Evolutionary conservation across 345 rosid genomes (phyloP).

Genomic region (Viola odorata): DNA sequence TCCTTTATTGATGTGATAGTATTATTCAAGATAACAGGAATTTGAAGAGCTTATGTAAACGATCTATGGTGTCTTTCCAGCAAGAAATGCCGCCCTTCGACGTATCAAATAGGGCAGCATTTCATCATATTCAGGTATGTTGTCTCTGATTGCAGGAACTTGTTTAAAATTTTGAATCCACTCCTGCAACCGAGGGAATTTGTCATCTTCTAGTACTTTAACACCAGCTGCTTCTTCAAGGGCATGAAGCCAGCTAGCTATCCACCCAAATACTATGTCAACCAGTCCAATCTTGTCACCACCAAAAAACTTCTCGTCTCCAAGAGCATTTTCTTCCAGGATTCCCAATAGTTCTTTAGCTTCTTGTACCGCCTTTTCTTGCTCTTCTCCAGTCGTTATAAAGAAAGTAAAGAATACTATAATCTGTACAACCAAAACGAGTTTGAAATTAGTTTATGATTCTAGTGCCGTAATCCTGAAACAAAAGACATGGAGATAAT

Average conservation of each 20-base stretch:
- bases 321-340: slow-evolving; percentile 11
- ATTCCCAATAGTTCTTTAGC: slow-evolving; percentile 1
- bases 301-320: slow-evolving; percentile 13
- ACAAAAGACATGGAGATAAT: not conserved
- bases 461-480: not conserved
- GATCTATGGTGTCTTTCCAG: slow-evolving; percentile 12
- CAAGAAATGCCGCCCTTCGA: slow-evolving; percentile 20
- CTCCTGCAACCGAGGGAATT: slow-evolving; percentile 13
- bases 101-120: slow-evolving; percentile 9
- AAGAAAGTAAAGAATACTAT: slow-evolving; percentile 7
- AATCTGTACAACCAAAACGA: not conserved
- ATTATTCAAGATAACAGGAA: no score
- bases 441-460: not conserved
- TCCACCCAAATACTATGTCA: slow-evolving; percentile 9
- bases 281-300: slow-evolving; percentile 11
- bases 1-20: no score
- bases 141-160: slow-evolving; percentile 10
- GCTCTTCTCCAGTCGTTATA: slow-evolving; percentile 12
- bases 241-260: slow-evolving; percentile 10
- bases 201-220: slow-evolving; percentile 9
- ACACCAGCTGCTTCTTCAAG: slow-evolving; percentile 14
- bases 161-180: slow-evolving; percentile 13
- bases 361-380: slow-evolving; percentile 10
- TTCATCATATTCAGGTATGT: slow-evolving; percentile 13
- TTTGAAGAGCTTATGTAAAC: not conserved